Conservation (phyloP, 2,329 filamentous ascomycete species). For the Fusarium verticillioides region DNA sequence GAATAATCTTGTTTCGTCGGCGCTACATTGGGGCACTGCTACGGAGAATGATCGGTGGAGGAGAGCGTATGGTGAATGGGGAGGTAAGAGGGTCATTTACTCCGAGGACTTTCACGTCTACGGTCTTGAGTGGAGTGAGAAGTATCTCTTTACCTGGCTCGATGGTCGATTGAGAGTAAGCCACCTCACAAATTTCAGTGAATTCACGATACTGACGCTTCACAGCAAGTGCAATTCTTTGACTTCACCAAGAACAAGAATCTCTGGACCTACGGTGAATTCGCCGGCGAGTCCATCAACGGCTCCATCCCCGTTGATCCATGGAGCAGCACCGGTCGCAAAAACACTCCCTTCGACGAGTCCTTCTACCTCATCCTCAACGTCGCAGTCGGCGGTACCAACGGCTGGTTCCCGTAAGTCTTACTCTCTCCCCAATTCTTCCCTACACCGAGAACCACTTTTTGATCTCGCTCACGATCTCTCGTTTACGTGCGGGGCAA, state of each 20-base stretch:
- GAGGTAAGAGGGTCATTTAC: constrained; percentile 50
- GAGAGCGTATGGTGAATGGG: constrained; percentile 46
- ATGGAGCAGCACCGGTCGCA: constrained; percentile 52
- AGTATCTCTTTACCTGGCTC: constrained; percentile 63
- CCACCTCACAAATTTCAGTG: accelerated
- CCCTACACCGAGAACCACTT: background rate
- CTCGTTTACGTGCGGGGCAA: background rate
- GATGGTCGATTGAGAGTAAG: constrained; percentile 55
- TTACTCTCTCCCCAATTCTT: background rate
- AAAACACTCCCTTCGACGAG: constrained; percentile 61
- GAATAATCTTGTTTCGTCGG: constrained; percentile 53
- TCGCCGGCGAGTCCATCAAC: constrained; percentile 53
- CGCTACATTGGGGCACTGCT: constrained; percentile 58
- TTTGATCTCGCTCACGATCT: constrained; percentile 3
- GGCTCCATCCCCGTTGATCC: constrained; percentile 55
- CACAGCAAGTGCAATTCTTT: constrained; percentile 40
- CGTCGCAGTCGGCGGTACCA: constrained; percentile 60
- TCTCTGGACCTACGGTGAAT: constrained; percentile 51
- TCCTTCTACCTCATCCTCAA: constrained; percentile 62
- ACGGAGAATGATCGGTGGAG: constrained; percentile 46
- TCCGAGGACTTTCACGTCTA: constrained; percentile 59
- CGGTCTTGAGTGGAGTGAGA: constrained; percentile 62
- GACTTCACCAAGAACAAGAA: constrained; percentile 51
- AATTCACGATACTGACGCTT: background rate
- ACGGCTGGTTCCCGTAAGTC: constrained; percentile 58